Base-by-base conservation (phyloP, 2,329 filamentous ascomycete genomes). In the Drechslerella dactyloides region DNA sequence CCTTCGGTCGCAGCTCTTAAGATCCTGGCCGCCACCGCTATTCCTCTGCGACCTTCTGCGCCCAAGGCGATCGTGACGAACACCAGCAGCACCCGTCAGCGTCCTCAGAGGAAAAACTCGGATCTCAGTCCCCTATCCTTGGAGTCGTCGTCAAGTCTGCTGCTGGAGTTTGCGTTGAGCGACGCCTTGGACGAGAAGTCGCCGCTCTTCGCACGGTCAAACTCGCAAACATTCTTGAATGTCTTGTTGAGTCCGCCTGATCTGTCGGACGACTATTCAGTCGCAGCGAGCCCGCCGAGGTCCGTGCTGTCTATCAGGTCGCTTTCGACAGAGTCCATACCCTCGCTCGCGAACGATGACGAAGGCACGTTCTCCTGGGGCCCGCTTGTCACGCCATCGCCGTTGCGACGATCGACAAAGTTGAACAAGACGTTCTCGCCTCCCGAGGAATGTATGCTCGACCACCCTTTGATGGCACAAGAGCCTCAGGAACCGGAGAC, bases 1-100 rank as follows among this genome's bases (percentile, higher is more conserved):
- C 74, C 76, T 53, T 75, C 75, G 7, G 75, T 75, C 46, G 76
- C 76, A n/a, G 75, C 75, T 46, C 73, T 77, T 11, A 70, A 70
- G 40, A 23, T 70, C n/a, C 72, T 77, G 15, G 76, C 75, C 19
- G 75, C 74, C 19, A 77, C 76, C 48, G 64, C 75, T 53, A 77
- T 77, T 40, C 76, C 75, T 7, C 57, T 63, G 7, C 73, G 64
- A 63, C 57, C 61, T 17, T 68, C 44, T 33, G 33, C 69, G 35
- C 66, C 66, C 7, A 69, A 63, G 50, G 52, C 11, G 27, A 65
- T 66, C 42, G 30, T 35, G 21, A 27, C 40, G 15, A 51, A 10
- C 27, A 48, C 19, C 24, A 59, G 50, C 23, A 52, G 53, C 10
- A 24, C 61, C 42, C 40, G 63, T 62, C 53, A 72, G 69, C 40